Conservation (phyloP, 2,329 filamentous ascomycete genomes). For the Rhynchosporium agropyri region DNA sequence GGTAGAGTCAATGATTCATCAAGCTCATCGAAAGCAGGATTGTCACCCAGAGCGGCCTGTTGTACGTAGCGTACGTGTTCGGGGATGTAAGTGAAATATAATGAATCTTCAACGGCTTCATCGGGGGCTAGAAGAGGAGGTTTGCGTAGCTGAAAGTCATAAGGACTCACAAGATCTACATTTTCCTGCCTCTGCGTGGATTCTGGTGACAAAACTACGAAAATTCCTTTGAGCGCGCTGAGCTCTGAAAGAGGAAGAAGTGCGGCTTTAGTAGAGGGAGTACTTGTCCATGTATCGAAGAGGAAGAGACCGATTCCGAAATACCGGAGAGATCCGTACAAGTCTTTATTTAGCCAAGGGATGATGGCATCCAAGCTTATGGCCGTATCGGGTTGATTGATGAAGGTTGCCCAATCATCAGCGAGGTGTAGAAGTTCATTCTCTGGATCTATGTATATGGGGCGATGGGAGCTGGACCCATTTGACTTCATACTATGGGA, state of each 20-base stretch:
- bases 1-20: background rate
- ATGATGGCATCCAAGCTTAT: background rate
- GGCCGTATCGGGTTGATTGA: background rate
- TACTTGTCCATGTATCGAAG: background rate
- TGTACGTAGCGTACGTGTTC: background rate
- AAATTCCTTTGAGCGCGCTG: background rate
- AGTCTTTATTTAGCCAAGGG: background rate
- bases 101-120: background rate
- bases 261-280: background rate
- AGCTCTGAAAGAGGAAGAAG: background rate
- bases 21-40: background rate
- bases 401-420: background rate
- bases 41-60: background rate
- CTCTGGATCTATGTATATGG: conserved; percentile 1
- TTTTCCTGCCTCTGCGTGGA: background rate
- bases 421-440: background rate
- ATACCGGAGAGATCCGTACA: background rate
- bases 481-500: background rate
- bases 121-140: conserved; percentile 8
- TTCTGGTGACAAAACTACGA: background rate
- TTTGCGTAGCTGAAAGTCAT: background rate
- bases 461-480: background rate
- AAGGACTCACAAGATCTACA: background rate
- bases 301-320: background rate
- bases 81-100: background rate